Conservation (phyloP, 345 rosid genomes). For the Geranium brycei region DNA sequence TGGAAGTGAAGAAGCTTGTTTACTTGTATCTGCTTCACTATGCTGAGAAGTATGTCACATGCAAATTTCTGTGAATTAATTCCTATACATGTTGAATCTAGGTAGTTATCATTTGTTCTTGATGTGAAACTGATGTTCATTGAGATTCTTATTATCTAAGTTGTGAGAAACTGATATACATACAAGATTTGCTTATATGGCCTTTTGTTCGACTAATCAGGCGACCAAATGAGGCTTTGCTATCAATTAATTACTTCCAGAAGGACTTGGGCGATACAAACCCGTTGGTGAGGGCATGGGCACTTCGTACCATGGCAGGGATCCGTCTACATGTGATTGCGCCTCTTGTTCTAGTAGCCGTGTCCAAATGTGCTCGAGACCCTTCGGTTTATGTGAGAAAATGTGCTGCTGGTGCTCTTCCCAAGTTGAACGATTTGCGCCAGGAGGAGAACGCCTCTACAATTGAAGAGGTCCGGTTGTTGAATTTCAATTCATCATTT, state of each 20-base stretch:
- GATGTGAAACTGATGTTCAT: neutral
- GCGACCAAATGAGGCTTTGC: slow-evolving; percentile 94
- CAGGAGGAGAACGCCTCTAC: slow-evolving; percentile 58
- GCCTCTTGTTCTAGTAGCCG: slow-evolving; percentile 76
- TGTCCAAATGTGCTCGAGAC: slow-evolving; percentile 76
- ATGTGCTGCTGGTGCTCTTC: slow-evolving; percentile 96
- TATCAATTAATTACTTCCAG: slow-evolving; percentile 88
- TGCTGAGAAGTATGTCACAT: slow-evolving; percentile 65
- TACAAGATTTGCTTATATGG: neutral
- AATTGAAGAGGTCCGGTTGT: slow-evolving; percentile 57
- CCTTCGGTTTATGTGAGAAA: slow-evolving; percentile 85
- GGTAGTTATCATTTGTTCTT: neutral
- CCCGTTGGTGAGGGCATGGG: slow-evolving; percentile 94
- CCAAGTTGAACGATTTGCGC: slow-evolving; percentile 76
- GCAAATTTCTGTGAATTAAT: neutral
- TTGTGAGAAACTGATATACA: neutral
- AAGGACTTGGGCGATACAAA: slow-evolving; percentile 93
- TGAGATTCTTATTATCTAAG: neutral
- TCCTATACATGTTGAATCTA: neutral
- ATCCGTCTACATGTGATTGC: slow-evolving; percentile 80
- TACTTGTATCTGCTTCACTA: slow-evolving; percentile 89
- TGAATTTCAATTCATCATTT: neutral
- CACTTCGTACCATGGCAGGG: slow-evolving; percentile 95
- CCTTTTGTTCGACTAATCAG: slow-evolving; percentile 21
- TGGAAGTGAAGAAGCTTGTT: slow-evolving; percentile 94